phyloP scores from a whole-genome alignment of 768 basidiomycete genomes.

The Daedaleopsis sinensis region DNA sequence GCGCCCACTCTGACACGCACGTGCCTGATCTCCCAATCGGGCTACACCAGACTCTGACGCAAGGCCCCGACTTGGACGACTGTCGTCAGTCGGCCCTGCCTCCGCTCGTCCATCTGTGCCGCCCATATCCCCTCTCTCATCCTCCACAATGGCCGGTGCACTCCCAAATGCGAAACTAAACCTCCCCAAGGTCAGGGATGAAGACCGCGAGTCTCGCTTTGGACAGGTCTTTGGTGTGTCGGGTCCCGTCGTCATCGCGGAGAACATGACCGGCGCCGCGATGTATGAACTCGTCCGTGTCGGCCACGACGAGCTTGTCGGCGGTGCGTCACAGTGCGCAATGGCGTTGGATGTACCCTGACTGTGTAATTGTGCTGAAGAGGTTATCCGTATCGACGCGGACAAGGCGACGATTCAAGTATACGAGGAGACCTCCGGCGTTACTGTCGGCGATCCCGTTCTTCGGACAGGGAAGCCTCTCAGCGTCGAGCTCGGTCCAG shows the following conservation, averaged over 20 bases:
- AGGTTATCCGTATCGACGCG: slow-evolving; percentile 98
- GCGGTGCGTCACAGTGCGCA: slow-evolving; percentile 57
- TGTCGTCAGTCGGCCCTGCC: slow-evolving; percentile 22
- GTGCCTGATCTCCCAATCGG: background rate
- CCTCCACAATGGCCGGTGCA: slow-evolving; percentile 80
- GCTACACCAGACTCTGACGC: slow-evolving; percentile 19
- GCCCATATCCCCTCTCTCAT: slow-evolving; percentile 1
- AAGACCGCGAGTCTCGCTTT: slow-evolving; percentile 84
- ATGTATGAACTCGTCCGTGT: slow-evolving; percentile 99
- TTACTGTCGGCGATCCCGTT: slow-evolving; percentile 98
- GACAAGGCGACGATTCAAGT: slow-evolving; percentile 99
- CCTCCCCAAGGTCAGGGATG: slow-evolving; percentile 87
- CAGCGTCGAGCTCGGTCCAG: slow-evolving; percentile 96
- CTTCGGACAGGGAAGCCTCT: slow-evolving; percentile 97
- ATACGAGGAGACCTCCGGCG: slow-evolving; percentile 99
- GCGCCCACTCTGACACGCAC: slow-evolving; percentile 8
- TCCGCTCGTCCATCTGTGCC: slow-evolving; percentile 6
- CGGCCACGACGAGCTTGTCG: slow-evolving; percentile 97
- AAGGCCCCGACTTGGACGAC: slow-evolving; percentile 13
- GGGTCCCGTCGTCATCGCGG: slow-evolving; percentile 96
- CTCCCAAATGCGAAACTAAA: slow-evolving; percentile 88
- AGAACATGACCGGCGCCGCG: slow-evolving; percentile 93
- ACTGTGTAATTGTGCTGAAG: slow-evolving; percentile 42
- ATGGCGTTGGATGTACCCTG: background rate
- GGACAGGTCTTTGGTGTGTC: slow-evolving; percentile 95